Evolutionary conservation across 768 basidiomycete species (phyloP).

Genomic region (Trametopsis cervina): DNA sequence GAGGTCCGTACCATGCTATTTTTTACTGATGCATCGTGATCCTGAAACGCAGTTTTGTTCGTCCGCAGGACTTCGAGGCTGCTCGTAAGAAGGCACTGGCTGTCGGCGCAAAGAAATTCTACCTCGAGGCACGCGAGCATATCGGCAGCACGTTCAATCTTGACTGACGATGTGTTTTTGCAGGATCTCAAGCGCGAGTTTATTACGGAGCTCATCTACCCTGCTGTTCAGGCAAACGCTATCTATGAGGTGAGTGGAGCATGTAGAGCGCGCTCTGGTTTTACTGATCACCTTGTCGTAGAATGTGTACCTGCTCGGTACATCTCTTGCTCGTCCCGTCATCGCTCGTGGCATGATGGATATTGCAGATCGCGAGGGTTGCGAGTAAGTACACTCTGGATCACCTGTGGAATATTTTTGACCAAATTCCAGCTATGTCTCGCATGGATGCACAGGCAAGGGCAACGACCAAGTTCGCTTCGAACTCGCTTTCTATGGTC

Average conservation of each 20-base stretch:
- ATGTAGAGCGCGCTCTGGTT: background rate
- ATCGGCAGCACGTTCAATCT: background rate
- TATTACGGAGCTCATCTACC: slow-evolving; percentile 93
- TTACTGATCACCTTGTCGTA: slow-evolving; percentile 22
- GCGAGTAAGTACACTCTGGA: slow-evolving; percentile 76
- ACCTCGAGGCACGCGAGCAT: slow-evolving; percentile 58
- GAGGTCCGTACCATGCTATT: slow-evolving; percentile 41
- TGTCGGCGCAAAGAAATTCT: slow-evolving; percentile 95
- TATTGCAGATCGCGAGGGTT: slow-evolving; percentile 81
- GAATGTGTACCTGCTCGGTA: slow-evolving; percentile 96
- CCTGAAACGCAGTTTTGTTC: slow-evolving; percentile 3
- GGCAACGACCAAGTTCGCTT: slow-evolving; percentile 99
- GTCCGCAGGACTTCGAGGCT: slow-evolving; percentile 79
- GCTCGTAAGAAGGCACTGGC: slow-evolving; percentile 83
- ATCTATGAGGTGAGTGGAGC: slow-evolving; percentile 79
- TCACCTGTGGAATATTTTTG: background rate
- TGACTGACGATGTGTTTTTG: background rate
- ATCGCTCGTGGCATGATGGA: slow-evolving; percentile 99
- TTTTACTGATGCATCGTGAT: background rate
- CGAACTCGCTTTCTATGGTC: slow-evolving; percentile 97
- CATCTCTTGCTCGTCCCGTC: slow-evolving; percentile 95
- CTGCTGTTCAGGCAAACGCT: slow-evolving; percentile 95
- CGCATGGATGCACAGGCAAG: slow-evolving; percentile 99
- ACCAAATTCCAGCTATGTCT: slow-evolving; percentile 63
- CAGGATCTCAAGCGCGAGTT: slow-evolving; percentile 95